phyloP scores from a whole-genome alignment of 2,329 filamentous ascomycete genomes.

The Diaporthe caulivora region DNA sequence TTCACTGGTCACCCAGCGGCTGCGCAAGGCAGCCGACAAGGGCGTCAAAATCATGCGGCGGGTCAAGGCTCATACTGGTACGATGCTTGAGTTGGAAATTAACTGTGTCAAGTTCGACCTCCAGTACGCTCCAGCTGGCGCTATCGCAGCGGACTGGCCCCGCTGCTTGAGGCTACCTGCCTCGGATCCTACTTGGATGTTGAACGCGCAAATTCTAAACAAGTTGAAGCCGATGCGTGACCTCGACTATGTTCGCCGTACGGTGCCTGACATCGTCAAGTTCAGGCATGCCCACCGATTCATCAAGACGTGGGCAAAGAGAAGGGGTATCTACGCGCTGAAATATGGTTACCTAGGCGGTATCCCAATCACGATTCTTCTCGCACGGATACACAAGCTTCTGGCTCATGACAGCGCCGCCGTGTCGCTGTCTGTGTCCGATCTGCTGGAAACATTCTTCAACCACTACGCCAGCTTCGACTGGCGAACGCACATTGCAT shows the following conservation, averaged over 20 bases:
- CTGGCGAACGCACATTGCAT: conserved; percentile 67
- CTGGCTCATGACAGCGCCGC: conserved; percentile 52
- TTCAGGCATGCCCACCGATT: conserved; percentile 71
- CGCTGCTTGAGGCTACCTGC: conserved; percentile 60
- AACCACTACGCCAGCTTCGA: conserved; percentile 71
- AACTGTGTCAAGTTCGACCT: conserved; percentile 70
- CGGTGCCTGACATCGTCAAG: conserved; percentile 68
- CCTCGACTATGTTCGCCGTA: conserved; percentile 69
- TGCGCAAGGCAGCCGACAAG: conserved; percentile 59
- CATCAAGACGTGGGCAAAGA: conserved; percentile 72
- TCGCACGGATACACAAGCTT: conserved; percentile 71
- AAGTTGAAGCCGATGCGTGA: conserved; percentile 76
- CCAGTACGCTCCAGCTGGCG: conserved; percentile 73
- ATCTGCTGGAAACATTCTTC: conserved; percentile 72
- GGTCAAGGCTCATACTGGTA: conserved; percentile 69
- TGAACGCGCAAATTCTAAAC: conserved; percentile 67
- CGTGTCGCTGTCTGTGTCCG: conserved; percentile 59
- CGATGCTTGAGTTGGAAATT: conserved; percentile 74
- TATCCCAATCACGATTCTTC: conserved; percentile 73
- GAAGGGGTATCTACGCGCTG: conserved; percentile 73
- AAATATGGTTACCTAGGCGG: conserved; percentile 75
- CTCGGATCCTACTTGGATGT: conserved; percentile 65
- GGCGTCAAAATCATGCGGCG: conserved; percentile 66
- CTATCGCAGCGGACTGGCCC: conserved; percentile 67
- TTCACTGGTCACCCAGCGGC: conserved; percentile 65